Percentiles rank a stretch among this genome's conserved stretches.
These are phyloP conservation scores for Candida ovalis DNA, from an alignment of 805 yeast species.

Conservation along the genomic window DNA sequence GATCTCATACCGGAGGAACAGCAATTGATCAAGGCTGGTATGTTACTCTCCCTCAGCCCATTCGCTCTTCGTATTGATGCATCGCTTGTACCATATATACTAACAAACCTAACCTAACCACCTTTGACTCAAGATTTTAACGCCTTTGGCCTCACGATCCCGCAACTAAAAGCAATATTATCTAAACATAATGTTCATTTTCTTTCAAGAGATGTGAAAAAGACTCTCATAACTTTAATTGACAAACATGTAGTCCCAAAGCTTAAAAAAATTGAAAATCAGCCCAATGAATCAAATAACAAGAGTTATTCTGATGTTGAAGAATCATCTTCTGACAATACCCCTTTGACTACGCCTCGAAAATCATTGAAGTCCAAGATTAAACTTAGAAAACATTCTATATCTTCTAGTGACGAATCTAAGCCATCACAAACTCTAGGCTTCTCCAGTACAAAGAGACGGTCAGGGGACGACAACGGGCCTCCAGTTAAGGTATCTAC, in stretches of 20 bases:
- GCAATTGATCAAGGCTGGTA: no score
- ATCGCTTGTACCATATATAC: no score
- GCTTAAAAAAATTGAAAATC: no score
- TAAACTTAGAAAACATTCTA: not conserved
- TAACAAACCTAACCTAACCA: no score
- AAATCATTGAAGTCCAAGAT: not conserved
- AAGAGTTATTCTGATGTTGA: not conserved
- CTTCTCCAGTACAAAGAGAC: not conserved
- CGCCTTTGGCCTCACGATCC: constrained; percentile 55
- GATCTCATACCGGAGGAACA: no score
- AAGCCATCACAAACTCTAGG: no score
- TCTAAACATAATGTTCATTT: constrained; percentile 49
- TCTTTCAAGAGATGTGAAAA: constrained; percentile 31
- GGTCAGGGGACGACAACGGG: not conserved
- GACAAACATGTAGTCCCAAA: no score
- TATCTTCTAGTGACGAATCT: no score
- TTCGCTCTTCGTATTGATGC: no score
- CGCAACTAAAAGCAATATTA: constrained; percentile 61
- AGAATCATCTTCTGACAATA: not conserved
- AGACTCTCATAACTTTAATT: constrained; percentile 12
- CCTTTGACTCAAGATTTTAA: constrained; percentile 46
- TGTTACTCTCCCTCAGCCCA: no score
- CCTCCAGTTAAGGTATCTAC: not conserved
- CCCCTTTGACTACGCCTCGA: not conserved
- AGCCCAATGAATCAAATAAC: not conserved